Base-by-base conservation (phyloP, 345 rosid species). In the Leavenworthia alabamica region DNA sequence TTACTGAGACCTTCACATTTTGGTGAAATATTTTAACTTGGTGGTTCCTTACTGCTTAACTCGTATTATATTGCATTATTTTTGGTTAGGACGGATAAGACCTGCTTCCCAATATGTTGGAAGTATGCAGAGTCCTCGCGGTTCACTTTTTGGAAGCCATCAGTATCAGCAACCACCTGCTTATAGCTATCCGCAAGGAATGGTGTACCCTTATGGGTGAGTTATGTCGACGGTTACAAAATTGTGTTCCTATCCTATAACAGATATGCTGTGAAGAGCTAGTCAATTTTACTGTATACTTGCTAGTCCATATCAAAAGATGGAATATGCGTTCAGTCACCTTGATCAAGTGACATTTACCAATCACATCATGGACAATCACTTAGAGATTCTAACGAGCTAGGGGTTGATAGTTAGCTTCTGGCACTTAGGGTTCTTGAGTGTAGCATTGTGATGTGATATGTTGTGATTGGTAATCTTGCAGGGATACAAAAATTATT, bases 191-290 rank as follows among this genome's bases (percentile, higher is more conserved):
- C 95, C 83, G 31, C 95, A 83, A 63, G 93, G 88, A 67, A 20
- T 83, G 70, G 56, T 80, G 71, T 85, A 85, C 57, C 91, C 93
- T 77, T 87, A 85, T 67, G 96, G 98, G 98, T 92, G 68, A 83
- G 95, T 78, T 70, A 37, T 11, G 43, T 53, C 17, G 6, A 22
- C 16, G 32, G 4, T 65, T 23, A 29, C 49, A 43, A 22, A 29
- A 32, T 45, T 19, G 33, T 5, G n/a, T 24, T 35, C 28, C 20
- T 28, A 13, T 15, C 40, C 33, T 47, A 5, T 36, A 42, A 15
- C 44, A 45, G 28, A 28, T 53, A 33, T 57, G 14, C 40, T 50
- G 0, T 42, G 28, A 64, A 12, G 23, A 41, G 33, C 14, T 44
- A 23, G 22, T 19, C 49, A 42, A 62, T 51, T 48, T 31, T 33